Conservation (phyloP, 495 filamentous ascomycete genomes). For the Tuber aestivum region DNA sequence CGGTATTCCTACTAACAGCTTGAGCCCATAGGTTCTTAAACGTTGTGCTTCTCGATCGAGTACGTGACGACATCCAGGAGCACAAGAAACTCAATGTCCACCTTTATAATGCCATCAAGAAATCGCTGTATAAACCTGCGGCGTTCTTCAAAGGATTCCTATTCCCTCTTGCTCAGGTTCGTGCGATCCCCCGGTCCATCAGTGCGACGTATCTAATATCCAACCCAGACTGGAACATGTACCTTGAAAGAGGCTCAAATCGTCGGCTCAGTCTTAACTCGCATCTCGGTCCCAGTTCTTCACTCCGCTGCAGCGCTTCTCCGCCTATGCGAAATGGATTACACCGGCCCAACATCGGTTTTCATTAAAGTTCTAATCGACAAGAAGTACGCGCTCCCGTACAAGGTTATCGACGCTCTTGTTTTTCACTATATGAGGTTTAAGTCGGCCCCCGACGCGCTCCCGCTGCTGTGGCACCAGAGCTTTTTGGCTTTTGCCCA, state of each 20-base stretch:
- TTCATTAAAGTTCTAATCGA: constrained; percentile 88
- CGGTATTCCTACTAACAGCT: constrained; percentile 3
- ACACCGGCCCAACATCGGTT: constrained; percentile 77
- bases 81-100: constrained; percentile 91
- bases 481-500: constrained; percentile 84
- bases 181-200: not conserved
- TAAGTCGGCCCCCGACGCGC: constrained; percentile 52
- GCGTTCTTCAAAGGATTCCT: constrained; percentile 96
- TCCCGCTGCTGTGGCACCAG: constrained; percentile 90
- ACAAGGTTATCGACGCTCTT: constrained; percentile 85
- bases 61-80: constrained; percentile 80
- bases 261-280: constrained; percentile 70
- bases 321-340: constrained; percentile 86
- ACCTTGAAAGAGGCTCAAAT: constrained; percentile 89
- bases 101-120: constrained; percentile 86
- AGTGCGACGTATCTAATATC: constrained; percentile 17
- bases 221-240: constrained; percentile 62
- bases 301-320: constrained; percentile 90
- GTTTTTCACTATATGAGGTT: constrained; percentile 97
- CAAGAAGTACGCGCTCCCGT: constrained; percentile 94
- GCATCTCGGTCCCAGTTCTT: constrained; percentile 74
- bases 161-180: constrained; percentile 67
- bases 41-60: constrained; percentile 74
- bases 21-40: constrained; percentile 57
- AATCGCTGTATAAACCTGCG: constrained; percentile 87